Evolutionary conservation across 2,329 filamentous ascomycete genomes (phyloP), one percentile per base, ranked within the genome.

Genomic region (Aureobasidium subglaciale): DNA sequence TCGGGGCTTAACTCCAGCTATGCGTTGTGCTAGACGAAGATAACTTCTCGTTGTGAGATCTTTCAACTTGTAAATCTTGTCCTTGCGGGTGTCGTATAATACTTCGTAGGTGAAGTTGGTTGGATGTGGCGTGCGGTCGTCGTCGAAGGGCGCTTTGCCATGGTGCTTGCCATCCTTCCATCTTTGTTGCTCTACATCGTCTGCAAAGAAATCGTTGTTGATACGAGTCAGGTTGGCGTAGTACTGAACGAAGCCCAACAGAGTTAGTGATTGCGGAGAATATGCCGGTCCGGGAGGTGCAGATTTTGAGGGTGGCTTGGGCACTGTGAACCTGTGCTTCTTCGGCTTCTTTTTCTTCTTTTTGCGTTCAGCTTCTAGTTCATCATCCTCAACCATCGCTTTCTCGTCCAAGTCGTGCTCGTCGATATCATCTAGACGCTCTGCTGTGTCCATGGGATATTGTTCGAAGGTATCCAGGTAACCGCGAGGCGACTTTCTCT

Each of bases 211-310:
- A 58, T 87, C 82, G 63, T 90, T 88, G 72, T 97, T 95, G 71
- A 96, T 85, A 57, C 82, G 74, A 0, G 92, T 97, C n/a, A 99
- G 74, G 68, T 99, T 99, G 59, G 92, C 90, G 70, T 84, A 96
- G 70, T 95, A 96, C 65, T 99, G 93, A 4, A 84, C 90, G 70
- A 90, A 96, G 5, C 88, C 84, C 3, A 86, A 78, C 59, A 91
- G 76, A 0, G 89, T 88, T 34, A 97, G 76, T 0, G 88, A 76
- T 67, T 99, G 93, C 7, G 87, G 84, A 18, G 85, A 90, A 71
- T 99, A 97, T 7, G 89, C 93, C 0, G 93, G 93, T 0, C 93
- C 93, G 0, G 92, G 92, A 5, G 83, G 82, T 7, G 86, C 73
- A 2, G 80, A 80, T 63, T 86, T 84, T 0, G 88, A 82, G 2